Base-by-base conservation (phyloP, 148 eudicot species). In the Cornus kousa region DNA sequence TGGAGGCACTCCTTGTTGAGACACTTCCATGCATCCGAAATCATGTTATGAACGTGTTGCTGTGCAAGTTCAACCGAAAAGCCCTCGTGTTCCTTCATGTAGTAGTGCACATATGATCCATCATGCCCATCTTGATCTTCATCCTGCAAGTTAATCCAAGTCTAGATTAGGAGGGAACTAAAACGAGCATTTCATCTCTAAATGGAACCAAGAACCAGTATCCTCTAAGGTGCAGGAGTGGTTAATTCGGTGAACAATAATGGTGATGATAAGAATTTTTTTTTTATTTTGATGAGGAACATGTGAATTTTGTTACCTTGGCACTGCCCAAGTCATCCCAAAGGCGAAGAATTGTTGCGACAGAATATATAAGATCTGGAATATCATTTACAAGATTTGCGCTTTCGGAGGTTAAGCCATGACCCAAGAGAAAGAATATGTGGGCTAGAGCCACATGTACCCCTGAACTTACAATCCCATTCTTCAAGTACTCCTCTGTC, bases 311-410 rank as follows among this genome's bases (percentile, higher is more conserved):
- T 20, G 28, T 19, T 68, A 89, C 92, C 92, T 87, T 78, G 20
- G 87, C 79, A 71, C 83, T 86, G 67, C 92, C 90, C 48, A 89
- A 67, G 72, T 89, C 91, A 74, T 91, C 88, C 88, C 87, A 89
- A 76, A 91, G 90, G 19, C 95, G 92, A 74, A 86, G 80, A 77
- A 91, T 86, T 28, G 82, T 81, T 10, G 86, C 95, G 3, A 80
- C 71, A 35, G 78, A 80, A 20, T 85, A 73, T 17, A 70, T 77
- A 24, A 89, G 85, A 12, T 9, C 5, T 3, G 82, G 69, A 70
- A 55, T 75, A 13, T 70, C 80, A 40, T 77, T 74, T 20, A 81
- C 46, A 40, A 24, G 71, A 23, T 64, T 35, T 20, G 60, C 28
- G 31, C 16, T 40, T 20, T 50, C 22, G 7, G 60, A 5, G 67